Percentiles rank a stretch among this genome's conserved stretches.
These are phyloP conservation scores for Eucalyptus erythrocorys DNA, from an alignment of 345 rosid genomes.

Conservation along the genomic window DNA sequence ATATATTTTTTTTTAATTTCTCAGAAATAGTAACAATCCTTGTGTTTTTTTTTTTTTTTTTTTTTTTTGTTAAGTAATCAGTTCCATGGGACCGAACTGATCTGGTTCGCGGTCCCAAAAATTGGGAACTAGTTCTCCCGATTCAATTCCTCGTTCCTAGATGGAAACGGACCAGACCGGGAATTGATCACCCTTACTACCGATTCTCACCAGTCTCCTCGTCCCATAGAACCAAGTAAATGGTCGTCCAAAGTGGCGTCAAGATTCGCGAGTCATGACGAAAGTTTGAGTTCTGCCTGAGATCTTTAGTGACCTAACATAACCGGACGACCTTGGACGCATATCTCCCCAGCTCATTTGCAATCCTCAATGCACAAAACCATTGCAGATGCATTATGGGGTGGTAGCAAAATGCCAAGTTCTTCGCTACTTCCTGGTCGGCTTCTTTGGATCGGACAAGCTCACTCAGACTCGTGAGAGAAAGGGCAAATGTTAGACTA, in stretches of 20 bases:
- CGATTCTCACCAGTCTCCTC: background rate
- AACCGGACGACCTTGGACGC: background rate
- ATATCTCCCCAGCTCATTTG: background rate
- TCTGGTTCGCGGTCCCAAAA: no score
- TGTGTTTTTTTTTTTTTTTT: no score
- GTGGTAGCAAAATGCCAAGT: rapidly evolving
- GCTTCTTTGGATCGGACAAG: background rate
- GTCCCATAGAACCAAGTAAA: background rate
- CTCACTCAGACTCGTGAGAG: background rate
- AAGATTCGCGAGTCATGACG: background rate
- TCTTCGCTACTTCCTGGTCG: background rate
- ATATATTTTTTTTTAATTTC: no score
- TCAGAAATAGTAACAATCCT: no score
- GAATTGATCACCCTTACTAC: no score
- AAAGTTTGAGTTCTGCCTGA: background rate
- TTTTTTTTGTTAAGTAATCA: no score
- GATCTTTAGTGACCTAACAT: background rate
- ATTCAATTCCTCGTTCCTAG: no score
- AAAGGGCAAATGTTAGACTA: background rate
- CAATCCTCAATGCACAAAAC: background rate
- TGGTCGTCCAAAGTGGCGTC: background rate
- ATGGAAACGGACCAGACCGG: no score
- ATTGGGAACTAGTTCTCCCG: no score
- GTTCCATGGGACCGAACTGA: no score
- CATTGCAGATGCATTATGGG: background rate